Base-by-base conservation (phyloP, 2,329 filamentous ascomycete species). In the Penicillium sp. region DNA sequence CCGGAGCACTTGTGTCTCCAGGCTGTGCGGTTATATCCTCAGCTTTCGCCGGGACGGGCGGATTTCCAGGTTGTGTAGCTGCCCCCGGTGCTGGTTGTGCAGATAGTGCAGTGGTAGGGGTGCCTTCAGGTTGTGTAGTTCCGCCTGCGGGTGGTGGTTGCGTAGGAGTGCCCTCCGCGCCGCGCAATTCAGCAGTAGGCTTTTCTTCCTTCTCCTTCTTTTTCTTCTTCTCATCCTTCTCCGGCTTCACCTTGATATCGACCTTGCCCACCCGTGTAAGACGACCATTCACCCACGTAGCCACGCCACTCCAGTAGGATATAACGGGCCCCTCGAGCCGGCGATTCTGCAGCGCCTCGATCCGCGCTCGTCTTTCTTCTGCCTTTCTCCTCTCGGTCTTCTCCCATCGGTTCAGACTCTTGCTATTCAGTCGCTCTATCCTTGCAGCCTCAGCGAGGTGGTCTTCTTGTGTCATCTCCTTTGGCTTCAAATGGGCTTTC, bases 381-480 rank as follows among this genome's bases (percentile, higher is more conserved):
- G 92, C 89, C 52, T 93, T 85, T 68, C 88, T 86, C 73, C 91
- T 91, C 75, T 99, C 94, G 6, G 91, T 90, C 70, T 91, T 88
- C 71, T 97, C 92, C 92, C 93, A 97, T 49, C 90, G 83, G 67
- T 93, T 97, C 66, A 96, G 76, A 71, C 88, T 97, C 79, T 90
- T 95, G 61, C 88, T 84, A 71, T 99, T 97, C 63, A 87, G 81
- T 71, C 88, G 88, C 73, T 97, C 94, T 6, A 95, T 87, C 46
- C 86, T 77, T 15, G 87, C 90, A 1, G 92, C 92, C 72, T 96
- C 90, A 23, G 84, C 86, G 23, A 97, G 79, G 30, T 91, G 84
- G 69, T 97, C 87, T 37, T 84, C 90, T 72, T 97, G 93, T 5
- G 91, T 96, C 84, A 96, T 85, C 23, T 88, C 82, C 52, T 88